Base-by-base conservation (phyloP, 2,329 filamentous ascomycete species). In the Xylariaceae sp. region DNA sequence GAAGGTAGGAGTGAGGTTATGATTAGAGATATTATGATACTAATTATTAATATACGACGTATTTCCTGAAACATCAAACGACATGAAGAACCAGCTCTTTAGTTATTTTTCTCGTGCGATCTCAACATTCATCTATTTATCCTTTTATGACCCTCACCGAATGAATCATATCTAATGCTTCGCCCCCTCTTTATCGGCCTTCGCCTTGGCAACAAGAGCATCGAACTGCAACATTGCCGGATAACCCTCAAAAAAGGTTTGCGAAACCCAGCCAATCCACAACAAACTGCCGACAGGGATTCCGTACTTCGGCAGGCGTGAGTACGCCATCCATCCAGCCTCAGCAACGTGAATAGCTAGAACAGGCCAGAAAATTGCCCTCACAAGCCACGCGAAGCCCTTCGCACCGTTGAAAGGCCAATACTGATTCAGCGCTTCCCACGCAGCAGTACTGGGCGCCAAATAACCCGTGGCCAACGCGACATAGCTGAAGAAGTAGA, bases 301-400 rank as follows among this genome's bases (percentile, higher is more conserved):
- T 6, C 73, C 72, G 52, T 75, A 71, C 59, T 62, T 74, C 43
- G 56, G 58, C 48, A 82, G 60, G 47, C 73, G 65, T 39, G 66
- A 70, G 34, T 61, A 64, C 51, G 76, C 74, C 55, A 84, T 69
- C 60, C 71, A 68, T 36, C 67, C 66, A n/a, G 74, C 67, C 70
- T 96, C 92, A 3, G 65, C 47, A 0, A 73, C 19, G 65, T 96
- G 92, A 11, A 88, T 76, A 0, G 59, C 70, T 1, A 88, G 3
- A 45, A 91, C 77, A 1, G 78, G 70, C 17, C 69, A 55, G 43
- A 85, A 69, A 34, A 92, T 68, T 12, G 68, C 61, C 39, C 76
- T 76, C 50, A 85, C 80, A 1, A 86, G 65, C 62, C 71, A 76
- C 51, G 74, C 71, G 55, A 80, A 84, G 45, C 77, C 76, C 2